These are phyloP conservation scores for Rhynchosporium agropyri DNA, from an alignment of 2,329 filamentous ascomycete genomes.

Conservation along the genomic window DNA sequence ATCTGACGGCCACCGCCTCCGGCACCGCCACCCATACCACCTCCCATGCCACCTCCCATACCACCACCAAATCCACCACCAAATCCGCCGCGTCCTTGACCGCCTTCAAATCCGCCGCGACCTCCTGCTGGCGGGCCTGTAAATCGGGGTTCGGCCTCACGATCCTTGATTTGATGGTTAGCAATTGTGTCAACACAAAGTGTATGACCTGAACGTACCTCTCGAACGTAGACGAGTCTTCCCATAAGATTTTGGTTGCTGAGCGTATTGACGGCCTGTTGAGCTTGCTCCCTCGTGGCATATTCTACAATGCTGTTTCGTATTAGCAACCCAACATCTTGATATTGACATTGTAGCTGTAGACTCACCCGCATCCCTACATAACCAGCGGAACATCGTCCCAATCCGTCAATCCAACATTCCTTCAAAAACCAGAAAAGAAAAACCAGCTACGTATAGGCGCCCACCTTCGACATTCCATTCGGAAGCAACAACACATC, in stretches of 20 bases:
- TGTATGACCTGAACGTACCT: slow-evolving; percentile 60
- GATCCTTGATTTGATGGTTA: slow-evolving; percentile 64
- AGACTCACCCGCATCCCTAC: slow-evolving; percentile 99
- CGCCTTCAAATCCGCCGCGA: slow-evolving; percentile 62
- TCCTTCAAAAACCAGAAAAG: slow-evolving; percentile 71
- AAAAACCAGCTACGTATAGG: slow-evolving; percentile 80
- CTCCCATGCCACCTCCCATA: slow-evolving; percentile 59
- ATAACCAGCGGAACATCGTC: slow-evolving; percentile 83
- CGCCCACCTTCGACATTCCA: slow-evolving; percentile 99
- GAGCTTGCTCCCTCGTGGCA: slow-evolving; percentile 98
- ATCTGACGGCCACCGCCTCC: slow-evolving; percentile 81
- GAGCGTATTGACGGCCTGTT: slow-evolving; percentile 93
- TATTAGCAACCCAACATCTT: slow-evolving; percentile 17
- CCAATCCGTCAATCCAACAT: slow-evolving; percentile 99
- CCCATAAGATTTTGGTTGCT: slow-evolving; percentile 99
- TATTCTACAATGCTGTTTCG: slow-evolving; percentile 95
- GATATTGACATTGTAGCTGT: neutral
- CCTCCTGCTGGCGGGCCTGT: slow-evolving; percentile 70
- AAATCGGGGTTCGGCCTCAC: slow-evolving; percentile 96
- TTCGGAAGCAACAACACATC: slow-evolving; percentile 99
- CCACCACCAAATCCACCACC: slow-evolving; percentile 45
- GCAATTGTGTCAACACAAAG: neutral
- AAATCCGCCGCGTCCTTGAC: slow-evolving; percentile 50
- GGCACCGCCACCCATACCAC: slow-evolving; percentile 60
- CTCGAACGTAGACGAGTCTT: slow-evolving; percentile 95